phyloP scores from a whole-genome alignment of 345 rosid species.

The Populus nigra region DNA sequence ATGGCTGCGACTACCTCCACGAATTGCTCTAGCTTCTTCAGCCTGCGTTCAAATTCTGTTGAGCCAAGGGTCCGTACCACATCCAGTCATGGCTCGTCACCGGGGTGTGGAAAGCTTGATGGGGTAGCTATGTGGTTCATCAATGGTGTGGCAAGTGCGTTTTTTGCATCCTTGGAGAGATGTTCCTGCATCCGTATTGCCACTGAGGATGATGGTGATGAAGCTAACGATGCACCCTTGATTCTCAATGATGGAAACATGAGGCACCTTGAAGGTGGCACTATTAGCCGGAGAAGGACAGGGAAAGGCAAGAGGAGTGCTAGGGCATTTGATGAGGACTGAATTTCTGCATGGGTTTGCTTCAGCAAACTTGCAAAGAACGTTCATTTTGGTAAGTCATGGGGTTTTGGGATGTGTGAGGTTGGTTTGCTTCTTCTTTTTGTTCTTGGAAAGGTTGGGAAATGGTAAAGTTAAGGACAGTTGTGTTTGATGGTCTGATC shows the following conservation, averaged over 20 bases:
- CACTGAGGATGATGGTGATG: slow-evolving; percentile 53
- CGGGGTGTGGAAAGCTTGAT: slow-evolving; percentile 50
- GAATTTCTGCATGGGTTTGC: background rate
- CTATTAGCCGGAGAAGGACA: slow-evolving; percentile 31
- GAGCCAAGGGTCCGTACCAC: slow-evolving; percentile 27
- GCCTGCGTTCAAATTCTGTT: slow-evolving; percentile 29
- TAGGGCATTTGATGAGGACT: background rate
- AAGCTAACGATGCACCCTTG: slow-evolving; percentile 49
- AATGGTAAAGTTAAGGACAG: background rate
- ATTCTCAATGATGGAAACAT: slow-evolving; percentile 45
- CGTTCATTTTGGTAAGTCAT: slow-evolving; percentile 12
- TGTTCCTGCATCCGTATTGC: slow-evolving; percentile 64
- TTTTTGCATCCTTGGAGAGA: slow-evolving; percentile 57
- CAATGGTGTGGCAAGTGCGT: slow-evolving; percentile 52
- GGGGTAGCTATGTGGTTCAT: slow-evolving; percentile 64
- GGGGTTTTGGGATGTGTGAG: slow-evolving; percentile 10
- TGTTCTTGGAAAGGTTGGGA: slow-evolving; percentile 1
- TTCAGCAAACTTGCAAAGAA: background rate
- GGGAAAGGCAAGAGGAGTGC: slow-evolving; percentile 32
- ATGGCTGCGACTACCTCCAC: slow-evolving; percentile 47
- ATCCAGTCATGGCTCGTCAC: slow-evolving; percentile 30
- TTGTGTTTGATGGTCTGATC: background rate
- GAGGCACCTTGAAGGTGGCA: slow-evolving; percentile 20
- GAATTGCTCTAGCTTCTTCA: slow-evolving; percentile 33
- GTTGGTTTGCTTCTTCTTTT: background rate